Percentiles rank a stretch among this genome's conserved stretches.
Conservation (phyloP, 192 early-diverging fungal genomes). For the Entomortierella parvispora region DNA sequence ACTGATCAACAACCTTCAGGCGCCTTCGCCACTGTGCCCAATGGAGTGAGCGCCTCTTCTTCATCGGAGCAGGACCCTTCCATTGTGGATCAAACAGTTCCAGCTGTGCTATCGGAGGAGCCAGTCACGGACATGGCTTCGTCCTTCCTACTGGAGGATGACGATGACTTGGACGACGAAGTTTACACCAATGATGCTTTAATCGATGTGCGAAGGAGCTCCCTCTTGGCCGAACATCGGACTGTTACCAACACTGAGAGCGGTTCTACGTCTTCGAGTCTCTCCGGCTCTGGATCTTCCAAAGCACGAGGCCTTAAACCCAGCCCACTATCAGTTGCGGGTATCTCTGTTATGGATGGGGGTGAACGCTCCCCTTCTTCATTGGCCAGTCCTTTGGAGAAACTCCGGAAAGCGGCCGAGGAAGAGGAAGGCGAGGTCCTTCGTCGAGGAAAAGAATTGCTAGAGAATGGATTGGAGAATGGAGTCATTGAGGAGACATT, state of each 20-base stretch:
- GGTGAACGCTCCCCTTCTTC: slow-evolving; percentile 31
- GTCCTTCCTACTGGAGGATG: slow-evolving; percentile 44
- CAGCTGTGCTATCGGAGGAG: slow-evolving; percentile 19
- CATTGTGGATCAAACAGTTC: too few species aligned
- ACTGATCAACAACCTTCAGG: not conserved
- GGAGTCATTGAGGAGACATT: slow-evolving; percentile 10
- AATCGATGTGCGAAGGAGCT: slow-evolving; percentile 33
- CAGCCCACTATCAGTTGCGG: slow-evolving; percentile 6
- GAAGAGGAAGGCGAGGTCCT: slow-evolving; percentile 48
- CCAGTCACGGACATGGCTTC: slow-evolving; percentile 9
- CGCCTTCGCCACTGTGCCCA: not conserved
- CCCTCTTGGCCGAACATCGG: slow-evolving; percentile 14
- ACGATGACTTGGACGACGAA: slow-evolving; percentile 48
- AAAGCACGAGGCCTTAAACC: slow-evolving; percentile 30
- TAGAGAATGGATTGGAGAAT: slow-evolving; percentile 30
- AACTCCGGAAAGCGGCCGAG: slow-evolving; percentile 39
- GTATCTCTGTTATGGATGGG: not conserved
- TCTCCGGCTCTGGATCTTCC: not conserved
- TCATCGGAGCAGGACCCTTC: too few species aligned
- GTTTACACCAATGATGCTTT: slow-evolving; percentile 38
- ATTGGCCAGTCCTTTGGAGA: slow-evolving; percentile 38
- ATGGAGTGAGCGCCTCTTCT: too few species aligned
- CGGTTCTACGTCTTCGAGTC: not conserved
- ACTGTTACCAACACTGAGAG: not conserved
- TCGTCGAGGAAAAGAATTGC: slow-evolving; percentile 39